Conservation (phyloP, 1,139 yeast species). For the Yamadazyma dendronema region DNA sequence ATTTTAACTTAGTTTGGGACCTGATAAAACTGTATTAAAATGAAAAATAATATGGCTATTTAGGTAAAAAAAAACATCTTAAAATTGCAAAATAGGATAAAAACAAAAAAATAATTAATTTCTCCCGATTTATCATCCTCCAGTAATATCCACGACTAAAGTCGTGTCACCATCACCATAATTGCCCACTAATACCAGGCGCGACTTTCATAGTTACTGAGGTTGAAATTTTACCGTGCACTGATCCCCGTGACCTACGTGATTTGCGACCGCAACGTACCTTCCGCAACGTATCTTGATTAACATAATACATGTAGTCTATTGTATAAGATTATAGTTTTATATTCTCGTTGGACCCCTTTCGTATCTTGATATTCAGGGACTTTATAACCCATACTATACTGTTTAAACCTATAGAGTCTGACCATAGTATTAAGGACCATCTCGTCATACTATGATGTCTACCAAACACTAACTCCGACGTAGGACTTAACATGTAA, state of each 20-base stretch:
- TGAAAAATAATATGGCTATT: constrained; percentile 3
- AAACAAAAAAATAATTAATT: constrained; percentile 1
- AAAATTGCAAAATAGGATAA: constrained; percentile 5
- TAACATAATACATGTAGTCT: not conserved
- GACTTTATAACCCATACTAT: not conserved
- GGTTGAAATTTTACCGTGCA: not conserved
- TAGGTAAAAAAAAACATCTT: constrained; percentile 1
- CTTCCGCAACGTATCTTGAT: not conserved
- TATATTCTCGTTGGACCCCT: not conserved
- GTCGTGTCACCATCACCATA: no score
- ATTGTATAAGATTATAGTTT: not conserved
- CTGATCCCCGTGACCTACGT: not conserved
- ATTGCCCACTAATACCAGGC: no score
- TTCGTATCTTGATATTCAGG: not conserved
- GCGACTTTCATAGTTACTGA: no score
- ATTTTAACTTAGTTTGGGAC: constrained; percentile 1
- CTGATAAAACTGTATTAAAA: not conserved
- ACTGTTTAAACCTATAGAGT: no score
- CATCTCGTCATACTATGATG: not conserved
- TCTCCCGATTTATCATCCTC: not conserved
- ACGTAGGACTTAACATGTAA: constrained; percentile 2
- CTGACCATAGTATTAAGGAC: no score
- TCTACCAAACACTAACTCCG: not conserved
- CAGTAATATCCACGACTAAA: not conserved
- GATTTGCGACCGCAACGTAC: no score